Evolutionary conservation across 2,329 filamentous ascomycete genomes (phyloP), one percentile per base, ranked within the genome.

Genomic region (Phialemoniopsis sp.): DNA sequence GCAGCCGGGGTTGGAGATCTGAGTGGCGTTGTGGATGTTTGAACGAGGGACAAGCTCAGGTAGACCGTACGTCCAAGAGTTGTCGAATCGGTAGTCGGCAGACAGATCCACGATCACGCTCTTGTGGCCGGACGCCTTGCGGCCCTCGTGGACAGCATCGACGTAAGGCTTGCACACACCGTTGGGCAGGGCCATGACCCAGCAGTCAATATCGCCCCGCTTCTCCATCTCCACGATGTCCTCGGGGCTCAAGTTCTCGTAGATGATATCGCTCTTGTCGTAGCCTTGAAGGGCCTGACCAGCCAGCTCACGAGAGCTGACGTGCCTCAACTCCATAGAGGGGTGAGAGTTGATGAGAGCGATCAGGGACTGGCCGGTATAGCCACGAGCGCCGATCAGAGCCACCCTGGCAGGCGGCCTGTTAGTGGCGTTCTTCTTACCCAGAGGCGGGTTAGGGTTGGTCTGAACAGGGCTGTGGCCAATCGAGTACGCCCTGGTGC

Each of bases 141-240:
- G 80, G 26, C 76, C 79, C 55, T 85, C 76, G 52, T 90, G 79
- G 38, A 97, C 79, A 8, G 91, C 91, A 47, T 97, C 88, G 9
- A 97, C 85, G 51, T 85, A 98, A 1, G 93, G 90, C 67, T 89
- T 87, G 78, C 89, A 96, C 36, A 95, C 89, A 45, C 88, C 87
- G 57, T 97, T 98, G 33, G 91, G 93, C 21, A 97, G 80, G 29
- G 93, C 93, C 87, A 97, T 93, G 33, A 97, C 87, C 90, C 90
- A 97, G 67, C 87, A 93, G 68, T 97, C 91, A 36, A 97, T 82
- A 54, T 90, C 80, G 37, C 87, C 86, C 26, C 84, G 80, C 59
- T 86, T 82, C 46, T 93, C 87, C 78, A 97, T 88, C 42, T 82
- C 76, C 46, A 82, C 80, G 12, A 95, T 83, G 50, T 97, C 91